phyloP scores from a whole-genome alignment of 176 grass and related monocot species.

The Carex parvula region DNA sequence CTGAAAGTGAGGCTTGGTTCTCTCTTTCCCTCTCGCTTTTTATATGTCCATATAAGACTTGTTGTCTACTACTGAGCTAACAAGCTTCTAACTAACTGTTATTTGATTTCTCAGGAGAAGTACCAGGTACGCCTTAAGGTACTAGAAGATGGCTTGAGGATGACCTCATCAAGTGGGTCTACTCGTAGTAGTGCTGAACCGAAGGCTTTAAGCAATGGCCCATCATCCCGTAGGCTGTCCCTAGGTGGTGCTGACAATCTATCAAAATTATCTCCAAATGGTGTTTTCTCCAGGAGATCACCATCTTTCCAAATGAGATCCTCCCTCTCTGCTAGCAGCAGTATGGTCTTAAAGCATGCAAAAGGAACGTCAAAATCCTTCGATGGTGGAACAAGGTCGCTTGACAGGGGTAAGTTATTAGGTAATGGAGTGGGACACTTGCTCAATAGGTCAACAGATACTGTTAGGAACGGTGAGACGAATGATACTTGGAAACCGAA shows the following conservation, averaged over 20 bases:
- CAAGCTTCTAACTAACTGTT: conserved; percentile 24
- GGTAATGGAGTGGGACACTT: conserved; percentile 54
- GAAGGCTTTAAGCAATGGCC: conserved; percentile 74
- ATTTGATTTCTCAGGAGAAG: conserved; percentile 64
- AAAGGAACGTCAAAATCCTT: conserved; percentile 99
- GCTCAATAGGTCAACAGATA: conserved; percentile 81
- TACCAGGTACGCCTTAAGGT: conserved; percentile 89
- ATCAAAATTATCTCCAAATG: conserved; percentile 70
- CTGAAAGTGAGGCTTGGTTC: conserved; percentile 51
- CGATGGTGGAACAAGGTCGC: conserved; percentile 90
- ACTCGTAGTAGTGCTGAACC: conserved; percentile 56
- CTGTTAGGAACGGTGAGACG: conserved; percentile 48
- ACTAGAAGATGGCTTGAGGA: conserved; percentile 92
- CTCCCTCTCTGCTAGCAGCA: conserved; percentile 75
- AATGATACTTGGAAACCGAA: conserved; percentile 64
- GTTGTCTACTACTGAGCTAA: conserved; percentile 10
- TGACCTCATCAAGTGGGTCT: conserved; percentile 49
- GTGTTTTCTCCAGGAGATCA: conserved; percentile 70
- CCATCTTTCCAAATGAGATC: conserved; percentile 95
- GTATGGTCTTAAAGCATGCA: conserved; percentile 79
- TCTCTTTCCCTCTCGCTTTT: conserved; percentile 9
- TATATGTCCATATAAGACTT: not conserved
- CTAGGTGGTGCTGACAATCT: conserved; percentile 83
- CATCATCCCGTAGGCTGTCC: conserved; percentile 73
- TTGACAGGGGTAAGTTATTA: conserved; percentile 68